Evolutionary conservation across 2,329 filamentous ascomycete species (phyloP), one percentile per base, ranked within the genome.

Genomic region (Teratosphaeria zuluensis): DNA sequence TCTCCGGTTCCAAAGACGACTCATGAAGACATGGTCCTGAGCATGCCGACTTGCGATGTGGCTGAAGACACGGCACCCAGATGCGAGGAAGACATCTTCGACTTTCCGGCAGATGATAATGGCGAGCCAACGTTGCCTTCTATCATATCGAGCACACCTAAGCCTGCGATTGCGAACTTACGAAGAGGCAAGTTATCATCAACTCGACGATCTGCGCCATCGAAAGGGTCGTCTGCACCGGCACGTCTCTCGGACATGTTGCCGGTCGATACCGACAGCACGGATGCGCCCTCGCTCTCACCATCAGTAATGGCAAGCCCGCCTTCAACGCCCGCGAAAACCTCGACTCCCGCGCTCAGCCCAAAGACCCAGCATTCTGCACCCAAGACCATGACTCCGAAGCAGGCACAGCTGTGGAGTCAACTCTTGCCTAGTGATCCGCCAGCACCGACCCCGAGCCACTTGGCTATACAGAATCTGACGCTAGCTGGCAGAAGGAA

Each of bases 341-440:
- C 32, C 24, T 55, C 58, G 5, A 59, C 58, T 28, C 51, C 56
- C 9, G 21, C 53, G 3, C 28, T 4, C 28, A 55, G 33, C 53
- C 8, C 59, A 61, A 24, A 59, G 58, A n/a, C 56, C 62, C 8
- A 46, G 57, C 56, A 65, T 56, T 53, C 52, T 35, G 46, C 42
- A 11, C 51, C 53, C 30, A 56, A 51, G 5, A 61, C 58, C 3
- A 57, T 67, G 53, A 72, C 69, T 16, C 69, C 70, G 7, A 71
- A 69, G 38, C 70, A 72, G 56, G 61, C 59, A 14, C 63, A 68
- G 33, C 59, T 70, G 5, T 73, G 70, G 70, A 63, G 64, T 53
- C 61, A 66, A 11, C 54, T 71, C 19, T 60, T 73, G 24, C 58
- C 58, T 12, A 63, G 56, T 33, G 66, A 67, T 28, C 56, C 53